A percentile compares a stretch with the other conserved stretches of the same genome.
Conservation (phyloP, 306 rosid species). For the Medicago ruthenica region DNA sequence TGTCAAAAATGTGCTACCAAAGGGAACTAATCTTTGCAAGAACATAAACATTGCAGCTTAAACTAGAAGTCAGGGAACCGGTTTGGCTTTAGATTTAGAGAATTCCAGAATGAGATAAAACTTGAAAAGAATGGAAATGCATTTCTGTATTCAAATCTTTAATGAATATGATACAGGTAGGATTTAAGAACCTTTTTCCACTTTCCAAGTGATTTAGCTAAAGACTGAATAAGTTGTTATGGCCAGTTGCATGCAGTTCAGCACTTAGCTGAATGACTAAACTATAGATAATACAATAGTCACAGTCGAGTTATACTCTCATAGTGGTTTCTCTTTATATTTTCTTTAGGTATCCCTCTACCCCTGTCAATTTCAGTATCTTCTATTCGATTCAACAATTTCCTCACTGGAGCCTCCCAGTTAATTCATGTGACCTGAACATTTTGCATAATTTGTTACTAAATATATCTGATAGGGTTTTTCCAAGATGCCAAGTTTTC, state of each 20-base stretch:
- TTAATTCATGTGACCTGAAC: neutral
- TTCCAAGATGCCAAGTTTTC: slow-evolving; percentile 11
- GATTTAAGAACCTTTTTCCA: slow-evolving; percentile 77
- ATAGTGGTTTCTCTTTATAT: neutral
- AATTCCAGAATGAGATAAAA: no score
- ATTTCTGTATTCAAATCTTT: no score
- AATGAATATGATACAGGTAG: slow-evolving; percentile 50
- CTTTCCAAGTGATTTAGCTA: slow-evolving; percentile 44
- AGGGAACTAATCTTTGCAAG: no score
- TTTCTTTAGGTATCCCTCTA: neutral
- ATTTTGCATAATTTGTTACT: neutral
- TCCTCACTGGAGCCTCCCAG: neutral
- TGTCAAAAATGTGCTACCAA: no score
- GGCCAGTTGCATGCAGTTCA: neutral
- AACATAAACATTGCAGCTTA: no score
- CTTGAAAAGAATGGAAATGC: no score
- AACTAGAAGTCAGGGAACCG: no score
- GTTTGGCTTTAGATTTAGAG: no score
- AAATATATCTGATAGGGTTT: neutral
- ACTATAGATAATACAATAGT: neutral
- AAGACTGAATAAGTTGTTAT: neutral
- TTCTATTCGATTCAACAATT: neutral
- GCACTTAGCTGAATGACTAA: neutral
- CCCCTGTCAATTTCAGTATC: neutral
- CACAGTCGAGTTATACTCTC: neutral